phyloP scores from a whole-genome alignment of 371 early-diverging fungal species.

The Circinella umbellata region DNA sequence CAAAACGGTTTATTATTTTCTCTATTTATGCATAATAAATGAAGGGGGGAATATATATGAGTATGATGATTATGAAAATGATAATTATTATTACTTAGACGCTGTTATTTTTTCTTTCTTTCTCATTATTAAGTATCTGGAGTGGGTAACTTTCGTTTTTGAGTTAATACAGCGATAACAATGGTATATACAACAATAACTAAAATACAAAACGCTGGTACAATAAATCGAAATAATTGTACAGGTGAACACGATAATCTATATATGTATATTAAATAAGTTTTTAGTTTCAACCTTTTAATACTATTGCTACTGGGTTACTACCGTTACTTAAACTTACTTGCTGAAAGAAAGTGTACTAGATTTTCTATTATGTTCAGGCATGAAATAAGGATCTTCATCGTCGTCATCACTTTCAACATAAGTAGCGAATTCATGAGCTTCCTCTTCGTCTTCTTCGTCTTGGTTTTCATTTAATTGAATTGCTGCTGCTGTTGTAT shows the following conservation, averaged over 20 bases:
- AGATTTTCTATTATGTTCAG: slow-evolving; percentile 54
- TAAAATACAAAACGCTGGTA: slow-evolving; percentile 49
- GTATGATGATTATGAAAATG: not conserved
- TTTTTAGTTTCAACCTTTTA: not conserved
- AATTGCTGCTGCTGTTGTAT: not conserved
- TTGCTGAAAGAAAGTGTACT: slow-evolving; percentile 49
- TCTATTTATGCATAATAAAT: no score
- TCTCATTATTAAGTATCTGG: not conserved
- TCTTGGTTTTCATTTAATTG: slow-evolving; percentile 14
- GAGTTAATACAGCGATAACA: slow-evolving; percentile 44
- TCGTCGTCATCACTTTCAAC: slow-evolving; percentile 61
- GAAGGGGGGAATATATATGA: no score
- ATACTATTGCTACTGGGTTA: not conserved
- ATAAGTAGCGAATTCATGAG: slow-evolving; percentile 56
- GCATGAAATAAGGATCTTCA: slow-evolving; percentile 60
- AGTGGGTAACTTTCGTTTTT: slow-evolving; percentile 29
- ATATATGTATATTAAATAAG: not conserved
- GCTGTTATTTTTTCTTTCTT: no score
- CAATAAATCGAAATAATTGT: slow-evolving; percentile 50
- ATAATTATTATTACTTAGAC: not conserved
- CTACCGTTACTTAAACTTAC: slow-evolving; percentile 25
- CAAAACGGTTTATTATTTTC: no score
- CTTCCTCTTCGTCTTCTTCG: slow-evolving; percentile 51
- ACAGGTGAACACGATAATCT: slow-evolving; percentile 55
- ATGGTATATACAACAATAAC: slow-evolving; percentile 53